Evolutionary conservation across 768 basidiomycete genomes (phyloP), one percentile per base, ranked within the genome.

Genomic region (Lactarius sanguifluus): DNA sequence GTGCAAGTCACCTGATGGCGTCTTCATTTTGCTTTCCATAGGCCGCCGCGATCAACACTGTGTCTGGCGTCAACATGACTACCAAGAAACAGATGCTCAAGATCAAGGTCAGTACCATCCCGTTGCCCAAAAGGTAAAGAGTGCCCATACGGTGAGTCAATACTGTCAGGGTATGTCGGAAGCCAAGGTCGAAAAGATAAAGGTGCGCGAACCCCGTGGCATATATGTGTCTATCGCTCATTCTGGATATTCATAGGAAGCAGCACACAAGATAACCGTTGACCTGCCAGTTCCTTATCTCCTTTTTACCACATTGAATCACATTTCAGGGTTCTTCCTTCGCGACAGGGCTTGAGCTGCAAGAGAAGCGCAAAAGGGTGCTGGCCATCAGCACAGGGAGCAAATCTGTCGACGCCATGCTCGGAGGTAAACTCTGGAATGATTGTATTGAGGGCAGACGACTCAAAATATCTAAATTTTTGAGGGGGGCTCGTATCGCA

Each of bases 171-270:
- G 96, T 52, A 89, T 96, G 83, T 95, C 95, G 3, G 96, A 97
- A 72, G 91, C 96, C 0, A 98, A 98, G 75, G 94, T 98, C 2
- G 96, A 98, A 73, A 98, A 98, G 76, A 92, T 98, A 72, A 96
- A 96, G 81, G 94, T 85, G 64, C 50, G 74, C 63, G 47, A 3
- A 16, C 9, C 67, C 73, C 65, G 25, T 23, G 8, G 50, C 55
- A 36, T 56, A 59, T 64, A 55, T 66, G 55, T 47, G n/a, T 36
- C 7, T n/a, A 34, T 41, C 47, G 38, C 41, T 40, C 20, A 60
- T 55, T 55, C 36, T 5, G 23, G 50, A 52, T 5, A 15, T 45
- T 43, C 23, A 56, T 55, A 96, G 92, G 95, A 97, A 80, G 92
- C 91, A 8, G 93, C 93, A 10, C 85, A 91, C 66, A 97, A 95